A percentile compares a stretch with the other conserved stretches of the same genome.
These are phyloP conservation scores for Prinsepia uniflora DNA, from an alignment of 306 rosid genomes.

Conservation along the genomic window DNA sequence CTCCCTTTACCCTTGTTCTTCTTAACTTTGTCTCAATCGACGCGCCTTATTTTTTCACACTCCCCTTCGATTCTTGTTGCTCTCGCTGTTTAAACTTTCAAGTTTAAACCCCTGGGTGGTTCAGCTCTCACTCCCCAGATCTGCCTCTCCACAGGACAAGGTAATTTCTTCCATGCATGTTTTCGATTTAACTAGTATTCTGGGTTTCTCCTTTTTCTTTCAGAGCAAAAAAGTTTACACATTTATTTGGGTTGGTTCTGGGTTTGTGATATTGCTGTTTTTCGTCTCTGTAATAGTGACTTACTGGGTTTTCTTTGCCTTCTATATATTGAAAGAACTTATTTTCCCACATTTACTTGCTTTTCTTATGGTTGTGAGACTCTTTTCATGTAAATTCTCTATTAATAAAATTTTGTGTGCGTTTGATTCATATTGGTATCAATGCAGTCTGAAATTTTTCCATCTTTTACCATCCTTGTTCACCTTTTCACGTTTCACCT, in stretches of 20 bases:
- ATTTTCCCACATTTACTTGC: not conserved
- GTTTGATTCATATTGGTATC: not conserved
- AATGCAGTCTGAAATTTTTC: not conserved
- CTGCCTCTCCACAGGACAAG: constrained; percentile 30
- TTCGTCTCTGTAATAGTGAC: not conserved
- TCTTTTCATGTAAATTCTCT: not conserved
- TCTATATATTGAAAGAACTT: not conserved
- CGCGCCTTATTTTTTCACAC: constrained; percentile 41
- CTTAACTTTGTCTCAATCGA: constrained; percentile 31
- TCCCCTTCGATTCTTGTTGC: not conserved
- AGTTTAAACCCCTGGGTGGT: constrained; percentile 7
- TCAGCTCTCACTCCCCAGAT: constrained; percentile 28
- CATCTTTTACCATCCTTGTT: not conserved
- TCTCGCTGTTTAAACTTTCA: constrained; percentile 5
- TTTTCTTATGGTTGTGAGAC: not conserved
- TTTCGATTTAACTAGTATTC: not conserved
- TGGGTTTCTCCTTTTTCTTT: constrained; percentile 8
- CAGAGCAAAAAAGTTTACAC: constrained; percentile 5
- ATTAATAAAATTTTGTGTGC: not conserved
- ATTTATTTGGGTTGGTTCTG: not conserved
- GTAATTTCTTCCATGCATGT: constrained; percentile 13
- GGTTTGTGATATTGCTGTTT: not conserved
- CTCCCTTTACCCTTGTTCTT: constrained; percentile 9
- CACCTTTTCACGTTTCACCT: not conserved
- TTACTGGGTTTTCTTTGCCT: not conserved